Evolutionary conservation across 1,284 basidiomycete genomes (phyloP), one percentile per base, ranked within the genome.

Genomic region (Ceratobasidium papillatum): DNA sequence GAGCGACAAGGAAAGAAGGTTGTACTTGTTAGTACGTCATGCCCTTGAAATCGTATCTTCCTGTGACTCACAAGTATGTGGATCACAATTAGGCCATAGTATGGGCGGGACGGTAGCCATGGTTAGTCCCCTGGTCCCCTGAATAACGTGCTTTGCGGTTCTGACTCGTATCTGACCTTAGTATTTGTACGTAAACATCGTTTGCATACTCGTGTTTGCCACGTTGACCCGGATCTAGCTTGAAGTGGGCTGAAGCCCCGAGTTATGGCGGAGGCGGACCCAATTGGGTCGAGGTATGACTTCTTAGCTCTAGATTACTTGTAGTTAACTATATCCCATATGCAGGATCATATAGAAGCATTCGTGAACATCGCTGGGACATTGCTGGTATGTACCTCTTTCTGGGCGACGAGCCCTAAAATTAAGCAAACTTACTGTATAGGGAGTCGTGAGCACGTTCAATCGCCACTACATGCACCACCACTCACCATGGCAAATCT

Each of bases 231-330:
- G 1, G 22, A 3, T 47, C 1, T 75, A 95, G 94, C 81, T 87
- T 95, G 79, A 99, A 98, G 85, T 99, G 97, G 98, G 96, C 98
- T 0, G 98, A 99, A 82, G 92, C 94, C 0, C 88, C 92, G 22
- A 82, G 86, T 61, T 92, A 92, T 78, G 97, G 97, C 3, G 89
- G 90, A 2, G 97, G 95, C 19, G 98, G 97, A 0, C 84, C 90
- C 1, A 84, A 88, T 38, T 99, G 98, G 98, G 94, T 98, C 19
- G 96, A 99, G 85, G 92, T 92, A 75, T 69, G 84, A 76, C 43
- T 56, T 49, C 27, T 19, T 17, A 32, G 27, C 32, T 58, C 30
- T 14, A 7, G 32, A 3, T 36, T 30, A 8, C 7, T 54, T 30
- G 8, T 25, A 27, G 3, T 25, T 49, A 49, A 49, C 47, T 17